Base-by-base conservation (phyloP, 148 eudicot genomes). In the Rhododendron ferrugineum region DNA sequence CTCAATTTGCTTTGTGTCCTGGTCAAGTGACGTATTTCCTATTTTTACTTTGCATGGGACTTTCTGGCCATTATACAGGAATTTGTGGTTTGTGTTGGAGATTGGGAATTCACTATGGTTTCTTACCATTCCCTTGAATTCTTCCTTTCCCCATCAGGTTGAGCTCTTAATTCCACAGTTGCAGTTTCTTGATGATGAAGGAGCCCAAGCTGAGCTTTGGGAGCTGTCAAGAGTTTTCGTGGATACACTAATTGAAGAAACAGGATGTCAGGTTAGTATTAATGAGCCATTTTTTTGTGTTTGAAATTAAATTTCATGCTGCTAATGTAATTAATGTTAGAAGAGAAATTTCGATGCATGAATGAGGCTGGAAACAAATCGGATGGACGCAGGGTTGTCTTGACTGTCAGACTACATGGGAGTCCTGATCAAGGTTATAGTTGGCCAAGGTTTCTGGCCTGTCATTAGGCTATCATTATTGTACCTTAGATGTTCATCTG, bases 201-300 rank as follows among this genome's bases (percentile, higher is more conserved):
- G 99, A 83, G 98, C 99, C 79, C 99, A 97, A 89, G 92, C 86
- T 86, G 99, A 97, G 93, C 95, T 97, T 23, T 97, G 99, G 99
- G 92, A 92, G 56, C 89, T 97, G 30, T 95, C 99, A 37, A 97
- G 95, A 88, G 58, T 92, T 87, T 97, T 95, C 78, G 11, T 97
- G 83, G 99, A 97, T 86, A 93, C 98, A 23, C 94, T 97, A 85
- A 95, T 95, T 81, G 92, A 97, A 88, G 98, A 93, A 93, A 94
- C 99, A 64, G 94, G 97, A 85, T 89, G 92, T 85, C 91, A 95
- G 97, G 99, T 96, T 88, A 82, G 90, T 83, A 86, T 7, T 37
- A 62, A 28, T 28, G 1, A 44, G 13, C 56, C 28, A 20, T 14
- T 32, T 81, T 34, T 28, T 8, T 22, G 50, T 60, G 60, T 60